These are phyloP conservation scores for Striga asiatica DNA, from an alignment of 257 asterid species.

Conservation along the genomic window DNA sequence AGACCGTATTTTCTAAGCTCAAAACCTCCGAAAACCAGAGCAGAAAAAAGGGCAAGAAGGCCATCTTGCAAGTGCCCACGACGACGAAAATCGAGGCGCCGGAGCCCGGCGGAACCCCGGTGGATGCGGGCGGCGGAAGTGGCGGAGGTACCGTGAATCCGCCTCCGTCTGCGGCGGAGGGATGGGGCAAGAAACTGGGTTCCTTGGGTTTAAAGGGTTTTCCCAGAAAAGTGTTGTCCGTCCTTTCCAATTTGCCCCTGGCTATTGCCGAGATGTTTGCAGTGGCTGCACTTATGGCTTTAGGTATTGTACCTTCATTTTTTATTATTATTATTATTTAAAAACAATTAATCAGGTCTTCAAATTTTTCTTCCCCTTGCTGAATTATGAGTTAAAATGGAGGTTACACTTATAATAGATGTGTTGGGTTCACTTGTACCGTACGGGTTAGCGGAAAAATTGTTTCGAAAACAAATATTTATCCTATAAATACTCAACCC, in stretches of 20 bases:
- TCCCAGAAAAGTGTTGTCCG: constrained; percentile 36
- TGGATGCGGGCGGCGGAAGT: constrained; percentile 27
- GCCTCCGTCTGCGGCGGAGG: no score
- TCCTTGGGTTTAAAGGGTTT: constrained; percentile 29
- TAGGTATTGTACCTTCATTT: constrained; percentile 35
- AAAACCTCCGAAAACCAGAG: constrained; percentile 27
- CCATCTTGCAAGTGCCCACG: constrained; percentile 17
- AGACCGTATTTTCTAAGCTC: constrained; percentile 30
- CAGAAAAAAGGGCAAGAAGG: constrained; percentile 14
- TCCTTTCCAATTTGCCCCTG: constrained; percentile 66
- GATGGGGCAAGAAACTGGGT: constrained; percentile 26
- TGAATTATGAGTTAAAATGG: constrained; percentile 1
- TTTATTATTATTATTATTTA: background rate
- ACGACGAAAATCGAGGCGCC: constrained; percentile 40
- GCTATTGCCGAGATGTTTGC: constrained; percentile 73
- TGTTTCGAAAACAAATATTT: no score
- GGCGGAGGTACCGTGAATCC: constrained; percentile 19
- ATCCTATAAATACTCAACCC: no score
- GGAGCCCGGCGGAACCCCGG: constrained; percentile 31
- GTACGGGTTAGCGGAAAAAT: no score
- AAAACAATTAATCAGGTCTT: background rate
- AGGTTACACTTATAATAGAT: background rate
- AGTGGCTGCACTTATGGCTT: constrained; percentile 74
- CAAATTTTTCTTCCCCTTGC: background rate
- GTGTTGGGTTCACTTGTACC: no score